Evolutionary conservation across 2,329 filamentous ascomycete genomes (phyloP), one percentile per base, ranked within the genome.

Genomic region (Hymenoscyphus occultus): DNA sequence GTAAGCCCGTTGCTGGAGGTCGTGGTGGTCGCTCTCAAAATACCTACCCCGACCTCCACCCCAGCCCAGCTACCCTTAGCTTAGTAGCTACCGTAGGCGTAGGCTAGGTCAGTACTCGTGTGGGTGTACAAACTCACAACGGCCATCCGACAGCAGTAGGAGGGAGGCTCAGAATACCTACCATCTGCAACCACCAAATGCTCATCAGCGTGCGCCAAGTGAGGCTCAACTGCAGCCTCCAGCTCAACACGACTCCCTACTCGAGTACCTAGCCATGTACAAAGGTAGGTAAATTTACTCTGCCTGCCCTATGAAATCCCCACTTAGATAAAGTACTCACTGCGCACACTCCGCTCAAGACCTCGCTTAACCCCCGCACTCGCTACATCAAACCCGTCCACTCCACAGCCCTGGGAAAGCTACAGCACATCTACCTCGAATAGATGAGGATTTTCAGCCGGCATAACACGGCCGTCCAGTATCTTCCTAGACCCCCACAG

Each of bases 361-460:
- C 22, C 48, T 54, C 19, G 22, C 19, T 22, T 54, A 19, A 54
- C 48, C 48, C 48, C 19, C 48, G 13, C 4, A 28, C 10, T 54
- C 22, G 3, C 19, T 28, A 28, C 5, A 10, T 54, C 48, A 54
- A 28, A 54, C 48, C 13, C 48, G 48, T 54, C 48, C 48, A 28
- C 48, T 28, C 48, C 22, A 28, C 48, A 28, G n/a, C 48, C 48
- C n/a, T 35, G 35, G 35, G 35, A 35, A 35, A 35, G 35, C 10
- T 54, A 54, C 48, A 54, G 19, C 48, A 22, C 48, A 22, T 54
- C 48, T 54, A 54, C 48, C 48, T 4, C 48, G 19, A 54, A 54
- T 28, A 54, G 22, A 54, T 54, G 48, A 54, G 22, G 48, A 28
- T 54, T 54, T 22, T 28, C 48, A 54, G 48, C 48, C 19, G 48